Percentiles rank a stretch among this genome's conserved stretches.
These are phyloP conservation scores for Syzygium aromaticum DNA, from an alignment of 345 rosid genomes.

Conservation along the genomic window DNA sequence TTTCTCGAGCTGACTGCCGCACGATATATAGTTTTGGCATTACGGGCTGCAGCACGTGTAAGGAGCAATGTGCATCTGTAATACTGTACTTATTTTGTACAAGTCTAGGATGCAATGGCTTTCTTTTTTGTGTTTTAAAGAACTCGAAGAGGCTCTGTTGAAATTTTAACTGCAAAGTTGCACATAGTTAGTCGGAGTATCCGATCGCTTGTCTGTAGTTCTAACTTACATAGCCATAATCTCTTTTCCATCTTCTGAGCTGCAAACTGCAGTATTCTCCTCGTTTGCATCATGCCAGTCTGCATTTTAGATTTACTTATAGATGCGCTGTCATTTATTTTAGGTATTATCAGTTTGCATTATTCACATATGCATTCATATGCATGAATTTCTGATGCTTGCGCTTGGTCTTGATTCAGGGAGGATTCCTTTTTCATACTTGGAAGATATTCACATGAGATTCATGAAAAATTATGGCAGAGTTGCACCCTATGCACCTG, in stretches of 20 bases:
- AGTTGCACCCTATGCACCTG: slow-evolving; percentile 79
- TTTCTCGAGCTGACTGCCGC: background rate
- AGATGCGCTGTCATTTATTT: background rate
- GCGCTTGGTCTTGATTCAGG: slow-evolving; percentile 32
- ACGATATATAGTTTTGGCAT: background rate
- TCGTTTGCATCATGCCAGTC: background rate
- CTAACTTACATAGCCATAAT: background rate
- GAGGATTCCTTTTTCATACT: slow-evolving; percentile 94
- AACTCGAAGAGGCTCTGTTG: background rate
- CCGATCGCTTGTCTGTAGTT: background rate
- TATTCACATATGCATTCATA: background rate
- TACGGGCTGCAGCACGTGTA: background rate
- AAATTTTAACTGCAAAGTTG: background rate
- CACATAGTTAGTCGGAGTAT: background rate
- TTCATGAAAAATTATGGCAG: slow-evolving; percentile 93
- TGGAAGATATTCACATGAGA: slow-evolving; percentile 95
- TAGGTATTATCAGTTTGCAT: background rate
- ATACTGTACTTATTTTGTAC: background rate
- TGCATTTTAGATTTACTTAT: background rate
- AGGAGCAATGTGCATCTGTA: background rate
- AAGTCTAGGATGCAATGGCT: background rate
- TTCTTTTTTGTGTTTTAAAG: background rate
- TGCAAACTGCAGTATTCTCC: background rate
- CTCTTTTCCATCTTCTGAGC: background rate
- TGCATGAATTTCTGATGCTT: slow-evolving; percentile 1